Evolutionary conservation across 495 filamentous ascomycete species (phyloP).

Genomic region (Penicillium chermesinum): DNA sequence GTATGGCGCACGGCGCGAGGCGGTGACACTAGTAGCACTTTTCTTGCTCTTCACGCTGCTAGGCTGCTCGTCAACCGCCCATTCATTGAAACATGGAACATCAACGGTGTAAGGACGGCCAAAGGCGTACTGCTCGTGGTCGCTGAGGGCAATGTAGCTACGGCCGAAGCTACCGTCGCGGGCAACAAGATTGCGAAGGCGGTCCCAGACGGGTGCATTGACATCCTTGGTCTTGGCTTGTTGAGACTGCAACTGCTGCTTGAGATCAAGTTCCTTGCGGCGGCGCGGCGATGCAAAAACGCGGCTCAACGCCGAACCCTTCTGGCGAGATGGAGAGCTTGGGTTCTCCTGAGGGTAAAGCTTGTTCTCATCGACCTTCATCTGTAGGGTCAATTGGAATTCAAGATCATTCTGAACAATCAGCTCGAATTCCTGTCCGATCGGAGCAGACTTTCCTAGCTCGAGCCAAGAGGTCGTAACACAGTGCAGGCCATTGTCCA

Average conservation of each 20-base stretch:
- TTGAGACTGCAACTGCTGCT: conserved; percentile 70
- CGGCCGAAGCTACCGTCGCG: conserved; percentile 90
- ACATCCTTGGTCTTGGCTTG: conserved; percentile 65
- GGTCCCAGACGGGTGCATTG: conserved; percentile 66
- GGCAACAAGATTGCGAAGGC: conserved; percentile 77
- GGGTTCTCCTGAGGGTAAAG: conserved; percentile 45
- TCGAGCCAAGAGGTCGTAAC: conserved; percentile 96
- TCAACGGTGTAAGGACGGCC: conserved; percentile 83
- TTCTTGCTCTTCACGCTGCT: conserved; percentile 89
- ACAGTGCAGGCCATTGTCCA: conserved; percentile 96
- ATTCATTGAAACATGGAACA: conserved; percentile 94
- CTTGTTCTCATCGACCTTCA: conserved; percentile 77
- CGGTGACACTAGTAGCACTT: conserved; percentile 52
- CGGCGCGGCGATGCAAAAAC: conserved; percentile 94
- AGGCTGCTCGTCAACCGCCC: conserved; percentile 81
- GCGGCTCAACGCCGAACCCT: conserved; percentile 80
- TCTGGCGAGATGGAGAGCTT: conserved; percentile 55
- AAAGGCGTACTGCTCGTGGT: conserved; percentile 80
- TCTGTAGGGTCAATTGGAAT: conserved; percentile 94
- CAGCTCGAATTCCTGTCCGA: conserved; percentile 96
- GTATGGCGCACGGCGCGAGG: conserved; percentile 75
- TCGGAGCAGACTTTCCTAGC: conserved; percentile 85
- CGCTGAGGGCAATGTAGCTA: conserved; percentile 85
- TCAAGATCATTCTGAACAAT: conserved; percentile 95
- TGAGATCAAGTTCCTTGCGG: conserved; percentile 84